Percentiles rank a stretch among this genome's conserved stretches.
Evolutionary conservation across 495 filamentous ascomycete genomes (phyloP).

Genomic region (Pseudomonodictys pantanalensis): DNA sequence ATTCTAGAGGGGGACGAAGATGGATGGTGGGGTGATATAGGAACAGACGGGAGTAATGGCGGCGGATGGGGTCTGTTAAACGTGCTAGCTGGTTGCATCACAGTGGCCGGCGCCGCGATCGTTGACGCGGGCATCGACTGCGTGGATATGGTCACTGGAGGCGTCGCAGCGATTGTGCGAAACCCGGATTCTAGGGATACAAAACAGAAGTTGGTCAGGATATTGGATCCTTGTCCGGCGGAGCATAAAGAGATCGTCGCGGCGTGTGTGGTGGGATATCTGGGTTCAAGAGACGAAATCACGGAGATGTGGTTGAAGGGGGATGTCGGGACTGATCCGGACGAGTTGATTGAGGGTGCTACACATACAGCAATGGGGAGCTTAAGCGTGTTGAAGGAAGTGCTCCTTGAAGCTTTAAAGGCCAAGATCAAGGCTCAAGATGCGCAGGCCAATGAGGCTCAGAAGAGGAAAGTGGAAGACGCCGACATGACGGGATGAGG

Average conservation of each 20-base stretch:
- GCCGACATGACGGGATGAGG: conserved; percentile 28
- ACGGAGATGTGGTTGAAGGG: conserved; percentile 95
- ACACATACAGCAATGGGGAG: conserved; percentile 61
- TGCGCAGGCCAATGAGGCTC: background rate
- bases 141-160: conserved; percentile 83
- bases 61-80: conserved; percentile 78
- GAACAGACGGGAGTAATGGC: conserved; percentile 15
- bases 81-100: conserved; percentile 87
- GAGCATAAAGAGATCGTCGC: conserved; percentile 76
- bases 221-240: conserved; percentile 79
- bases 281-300: conserved; percentile 83
- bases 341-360: conserved; percentile 60
- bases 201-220: conserved; percentile 44
- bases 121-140: conserved; percentile 95
- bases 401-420: conserved; percentile 54
- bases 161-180: conserved; percentile 75
- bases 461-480: conserved; percentile 10
- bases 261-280: conserved; percentile 85
- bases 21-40: conserved; percentile 56
- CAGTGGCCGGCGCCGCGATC: conserved; percentile 90
- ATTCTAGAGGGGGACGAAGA: conserved; percentile 88
- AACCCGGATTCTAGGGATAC: conserved; percentile 36
- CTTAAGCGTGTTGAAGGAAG: conserved; percentile 57
- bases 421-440: conserved; percentile 24
- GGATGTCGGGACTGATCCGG: conserved; percentile 50